These are phyloP conservation scores for Citrullus amarus DNA, from an alignment of 306 rosid genomes.

Conservation along the genomic window DNA sequence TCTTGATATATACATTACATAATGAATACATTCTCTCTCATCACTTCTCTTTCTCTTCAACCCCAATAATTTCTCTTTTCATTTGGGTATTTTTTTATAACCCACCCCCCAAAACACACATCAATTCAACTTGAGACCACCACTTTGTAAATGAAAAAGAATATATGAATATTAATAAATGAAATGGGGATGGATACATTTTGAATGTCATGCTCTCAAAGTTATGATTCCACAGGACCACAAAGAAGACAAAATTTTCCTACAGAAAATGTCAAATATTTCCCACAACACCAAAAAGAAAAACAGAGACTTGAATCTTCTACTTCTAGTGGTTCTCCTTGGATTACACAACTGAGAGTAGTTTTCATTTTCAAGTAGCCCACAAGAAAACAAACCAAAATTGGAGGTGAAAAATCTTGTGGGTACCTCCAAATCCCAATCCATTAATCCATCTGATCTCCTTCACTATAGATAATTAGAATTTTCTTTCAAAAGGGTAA, in stretches of 20 bases:
- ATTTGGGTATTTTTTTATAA: not conserved
- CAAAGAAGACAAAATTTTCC: conserved; percentile 6
- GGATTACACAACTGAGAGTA: conserved; percentile 1
- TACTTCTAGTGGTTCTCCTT: conserved; percentile 6
- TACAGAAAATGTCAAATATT: conserved; percentile 5
- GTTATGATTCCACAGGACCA: conserved; percentile 14
- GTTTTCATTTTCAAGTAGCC: conserved; percentile 9
- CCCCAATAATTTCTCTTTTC: conserved; percentile 7
- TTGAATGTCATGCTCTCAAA: conserved; percentile 14
- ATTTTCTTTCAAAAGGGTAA: not conserved
- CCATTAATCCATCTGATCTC: not conserved
- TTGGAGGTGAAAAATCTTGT: conserved; percentile 3
- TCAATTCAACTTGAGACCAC: conserved; percentile 7
- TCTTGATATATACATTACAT: conserved; percentile 11
- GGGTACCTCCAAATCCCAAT: conserved; percentile 7
- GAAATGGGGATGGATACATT: conserved; percentile 4
- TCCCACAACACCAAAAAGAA: conserved; percentile 4
- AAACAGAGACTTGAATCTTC: not conserved
- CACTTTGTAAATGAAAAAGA: conserved; percentile 2
- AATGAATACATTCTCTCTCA: conserved; percentile 7
- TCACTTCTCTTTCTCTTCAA: not conserved
- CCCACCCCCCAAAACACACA: not conserved
- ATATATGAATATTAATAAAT: conserved; percentile 4
- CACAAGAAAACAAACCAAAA: conserved; percentile 1
- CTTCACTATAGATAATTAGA: not conserved